Percentiles rank a stretch among this genome's conserved stretches.
These are phyloP conservation scores for Alternaria longipes DNA, from an alignment of 2,329 filamentous ascomycete species.

Conservation along the genomic window DNA sequence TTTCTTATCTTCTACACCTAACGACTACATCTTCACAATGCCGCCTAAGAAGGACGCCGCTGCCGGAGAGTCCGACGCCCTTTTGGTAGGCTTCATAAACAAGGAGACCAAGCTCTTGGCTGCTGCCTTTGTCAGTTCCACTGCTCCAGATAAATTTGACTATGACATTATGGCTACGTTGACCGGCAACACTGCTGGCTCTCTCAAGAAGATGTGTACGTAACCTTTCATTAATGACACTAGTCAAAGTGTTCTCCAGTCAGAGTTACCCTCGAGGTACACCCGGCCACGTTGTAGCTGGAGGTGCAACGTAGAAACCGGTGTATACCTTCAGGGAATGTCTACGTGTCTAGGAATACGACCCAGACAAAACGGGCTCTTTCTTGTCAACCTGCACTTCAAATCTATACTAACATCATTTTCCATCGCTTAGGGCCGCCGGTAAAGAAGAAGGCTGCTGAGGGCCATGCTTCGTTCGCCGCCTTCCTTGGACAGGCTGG, in stretches of 20 bases:
- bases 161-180: slow-evolving; percentile 41
- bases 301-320: no score
- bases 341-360: no score
- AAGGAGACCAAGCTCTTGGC: slow-evolving; percentile 43
- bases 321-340: no score
- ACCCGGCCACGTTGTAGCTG: no score
- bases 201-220: slow-evolving; percentile 46
- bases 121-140: slow-evolving; percentile 41
- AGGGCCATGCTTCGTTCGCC: slow-evolving; percentile 35
- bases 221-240: neutral
- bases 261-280: neutral
- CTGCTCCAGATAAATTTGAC: slow-evolving; percentile 44
- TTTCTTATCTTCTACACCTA: neutral
- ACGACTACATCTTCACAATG: slow-evolving; percentile 21
- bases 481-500: slow-evolving; percentile 28
- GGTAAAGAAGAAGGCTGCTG: slow-evolving; percentile 43
- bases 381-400: neutral
- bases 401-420: neutral
- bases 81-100: slow-evolving; percentile 32
- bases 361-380: neutral
- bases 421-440: slow-evolving; percentile 23
- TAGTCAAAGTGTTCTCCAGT: neutral
- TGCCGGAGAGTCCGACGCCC: slow-evolving; percentile 4
- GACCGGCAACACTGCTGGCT: slow-evolving; percentile 41
- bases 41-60: slow-evolving; percentile 37